These are phyloP conservation scores for Aspergillus phoenicis DNA, from an alignment of 2,329 filamentous ascomycete genomes.

Conservation along the genomic window DNA sequence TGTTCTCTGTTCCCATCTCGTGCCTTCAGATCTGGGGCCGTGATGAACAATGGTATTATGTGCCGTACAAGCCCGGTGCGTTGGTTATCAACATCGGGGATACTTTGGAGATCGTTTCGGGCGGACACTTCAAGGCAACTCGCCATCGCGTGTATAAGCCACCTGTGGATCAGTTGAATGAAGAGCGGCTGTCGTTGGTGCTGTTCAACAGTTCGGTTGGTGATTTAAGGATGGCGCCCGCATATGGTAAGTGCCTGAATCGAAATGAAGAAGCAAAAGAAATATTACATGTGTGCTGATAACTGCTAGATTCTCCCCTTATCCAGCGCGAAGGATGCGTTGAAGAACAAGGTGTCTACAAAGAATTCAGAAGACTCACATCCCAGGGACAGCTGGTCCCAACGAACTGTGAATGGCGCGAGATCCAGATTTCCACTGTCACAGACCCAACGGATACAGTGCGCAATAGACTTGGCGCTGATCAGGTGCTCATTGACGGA, in stretches of 20 bases:
- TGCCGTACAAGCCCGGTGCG: slow-evolving; percentile 46
- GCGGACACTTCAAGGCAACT: slow-evolving; percentile 52
- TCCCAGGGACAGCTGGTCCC: slow-evolving; percentile 46
- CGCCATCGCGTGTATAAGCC: slow-evolving; percentile 49
- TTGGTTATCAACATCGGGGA: slow-evolving; percentile 56
- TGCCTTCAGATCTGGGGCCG: slow-evolving; percentile 52
- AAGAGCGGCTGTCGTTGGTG: slow-evolving; percentile 39
- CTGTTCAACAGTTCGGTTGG: slow-evolving; percentile 53
- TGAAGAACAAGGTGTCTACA: slow-evolving; percentile 49
- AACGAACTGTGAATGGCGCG: slow-evolving; percentile 53
- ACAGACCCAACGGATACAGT: slow-evolving; percentile 48
- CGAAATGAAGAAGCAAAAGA: accelerated
- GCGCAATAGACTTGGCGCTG: slow-evolving; percentile 45
- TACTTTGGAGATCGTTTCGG: slow-evolving; percentile 49
- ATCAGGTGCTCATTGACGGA: slow-evolving; percentile 49
- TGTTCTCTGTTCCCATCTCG: slow-evolving; percentile 53
- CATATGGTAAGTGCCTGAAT: slow-evolving; percentile 24
- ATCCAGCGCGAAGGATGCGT: slow-evolving; percentile 50
- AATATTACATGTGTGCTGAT: no score
- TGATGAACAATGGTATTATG: slow-evolving; percentile 52
- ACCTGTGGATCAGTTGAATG: slow-evolving; percentile 40
- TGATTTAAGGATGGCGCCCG: slow-evolving; percentile 48
- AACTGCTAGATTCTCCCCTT: slow-evolving; percentile 35
- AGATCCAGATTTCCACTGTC: slow-evolving; percentile 51
- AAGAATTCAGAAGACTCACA: slow-evolving; percentile 50